Percentiles rank a stretch among this genome's conserved stretches.
These are phyloP conservation scores for Coccomyxa sp. DNA, from an alignment of 139 green algal genomes.

Conservation along the genomic window DNA sequence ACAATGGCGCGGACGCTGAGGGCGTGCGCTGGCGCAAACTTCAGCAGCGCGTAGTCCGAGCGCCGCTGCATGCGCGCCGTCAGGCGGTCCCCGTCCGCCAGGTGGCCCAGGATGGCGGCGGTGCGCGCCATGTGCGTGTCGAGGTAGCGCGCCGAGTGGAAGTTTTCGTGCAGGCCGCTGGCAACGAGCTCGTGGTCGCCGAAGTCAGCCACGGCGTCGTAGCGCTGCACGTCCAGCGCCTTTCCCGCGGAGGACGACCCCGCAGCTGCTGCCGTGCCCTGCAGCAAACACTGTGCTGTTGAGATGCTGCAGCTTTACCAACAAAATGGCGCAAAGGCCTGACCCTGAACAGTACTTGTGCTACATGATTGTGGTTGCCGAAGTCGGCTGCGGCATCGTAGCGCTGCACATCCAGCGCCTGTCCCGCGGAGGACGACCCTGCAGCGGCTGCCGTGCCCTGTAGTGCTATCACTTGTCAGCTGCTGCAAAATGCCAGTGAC, in stretches of 20 bases:
- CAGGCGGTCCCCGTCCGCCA: constrained; percentile 58
- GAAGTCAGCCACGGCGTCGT: constrained; percentile 58
- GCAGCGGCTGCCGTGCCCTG: neutral
- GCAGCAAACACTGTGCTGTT: too few species aligned
- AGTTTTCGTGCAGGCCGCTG: constrained; percentile 51
- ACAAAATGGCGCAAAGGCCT: too few species aligned
- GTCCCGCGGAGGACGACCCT: too few species aligned
- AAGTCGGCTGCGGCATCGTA: constrained; percentile 58
- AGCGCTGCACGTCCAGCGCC: too few species aligned
- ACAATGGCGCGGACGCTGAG: constrained; percentile 25
- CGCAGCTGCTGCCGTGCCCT: neutral
- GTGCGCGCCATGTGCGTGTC: constrained; percentile 64
- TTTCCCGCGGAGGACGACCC: too few species aligned
- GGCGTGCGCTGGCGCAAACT: constrained; percentile 53
- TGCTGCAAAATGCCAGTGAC: too few species aligned
- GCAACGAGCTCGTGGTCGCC: constrained; percentile 76
- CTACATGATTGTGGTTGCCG: constrained; percentile 73
- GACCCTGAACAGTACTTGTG: too few species aligned
- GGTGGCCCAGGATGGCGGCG: constrained; percentile 27
- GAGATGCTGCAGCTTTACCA: too few species aligned
- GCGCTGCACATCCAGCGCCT: too few species aligned
- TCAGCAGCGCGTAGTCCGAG: constrained; percentile 38
- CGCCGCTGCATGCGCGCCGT: constrained; percentile 24
- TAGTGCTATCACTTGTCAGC: too few species aligned
- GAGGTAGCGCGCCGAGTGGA: constrained; percentile 52